Evolutionary conservation across 176 grass and related monocot species (phyloP).

Genomic region (Stipa capillata): DNA sequence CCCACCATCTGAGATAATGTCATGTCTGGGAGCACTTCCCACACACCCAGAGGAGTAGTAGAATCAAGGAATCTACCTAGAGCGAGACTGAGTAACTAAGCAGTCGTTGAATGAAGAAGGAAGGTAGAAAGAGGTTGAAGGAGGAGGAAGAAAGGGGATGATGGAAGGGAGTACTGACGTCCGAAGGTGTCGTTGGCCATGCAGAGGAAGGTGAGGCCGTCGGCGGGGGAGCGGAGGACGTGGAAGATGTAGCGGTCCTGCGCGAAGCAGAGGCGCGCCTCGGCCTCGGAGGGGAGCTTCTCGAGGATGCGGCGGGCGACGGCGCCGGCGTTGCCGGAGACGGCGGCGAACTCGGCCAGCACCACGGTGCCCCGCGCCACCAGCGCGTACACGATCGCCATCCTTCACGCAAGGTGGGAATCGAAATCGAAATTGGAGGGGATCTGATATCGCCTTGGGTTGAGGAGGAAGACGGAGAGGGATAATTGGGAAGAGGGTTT

Average conservation of each 20-base stretch:
- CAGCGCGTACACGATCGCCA: conserved; percentile 87
- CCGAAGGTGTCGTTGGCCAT: conserved; percentile 98
- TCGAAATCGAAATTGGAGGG: background rate
- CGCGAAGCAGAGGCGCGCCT: conserved; percentile 82
- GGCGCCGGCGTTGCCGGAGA: conserved; percentile 72
- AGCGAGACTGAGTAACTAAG: background rate
- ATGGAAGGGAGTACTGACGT: conserved; percentile 18
- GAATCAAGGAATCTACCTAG: background rate
- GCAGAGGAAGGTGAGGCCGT: conserved; percentile 78
- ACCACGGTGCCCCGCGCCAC: conserved; percentile 85
- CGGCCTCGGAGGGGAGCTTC: conserved; percentile 62
- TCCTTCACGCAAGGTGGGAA: background rate
- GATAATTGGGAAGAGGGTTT: too few relatives aligned
- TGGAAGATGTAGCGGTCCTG: conserved; percentile 99
- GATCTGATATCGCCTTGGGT: background rate
- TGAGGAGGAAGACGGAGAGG: background rate
- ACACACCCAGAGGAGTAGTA: background rate
- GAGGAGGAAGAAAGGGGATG: background rate
- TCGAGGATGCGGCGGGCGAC: conserved; percentile 81
- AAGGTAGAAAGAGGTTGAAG: too few relatives aligned
- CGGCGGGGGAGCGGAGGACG: conserved; percentile 55
- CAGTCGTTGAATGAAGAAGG: background rate
- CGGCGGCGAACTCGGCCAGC: conserved; percentile 82
- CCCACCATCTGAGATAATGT: background rate
- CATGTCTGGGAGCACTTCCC: background rate